Evolutionary conservation across 352 stramenopile species (phyloP).

Genomic region (Globisporangium rhizosaccharum): DNA sequence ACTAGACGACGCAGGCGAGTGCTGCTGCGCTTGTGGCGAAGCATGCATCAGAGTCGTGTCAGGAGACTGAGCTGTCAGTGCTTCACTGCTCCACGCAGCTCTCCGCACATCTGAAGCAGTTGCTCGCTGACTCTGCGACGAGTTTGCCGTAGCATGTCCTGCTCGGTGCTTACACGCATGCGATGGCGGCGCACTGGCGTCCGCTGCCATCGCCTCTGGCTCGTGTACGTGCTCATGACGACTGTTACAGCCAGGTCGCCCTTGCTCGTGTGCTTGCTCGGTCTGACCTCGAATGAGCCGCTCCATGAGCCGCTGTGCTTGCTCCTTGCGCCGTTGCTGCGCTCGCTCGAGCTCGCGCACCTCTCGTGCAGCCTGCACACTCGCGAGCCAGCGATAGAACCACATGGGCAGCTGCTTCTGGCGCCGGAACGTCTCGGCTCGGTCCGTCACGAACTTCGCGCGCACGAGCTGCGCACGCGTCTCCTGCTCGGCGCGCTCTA

Average conservation of each 20-base stretch:
- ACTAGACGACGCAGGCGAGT: neutral
- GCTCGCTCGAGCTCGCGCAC: slow-evolving; percentile 16
- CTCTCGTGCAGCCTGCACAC: slow-evolving; percentile 23
- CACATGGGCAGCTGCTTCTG: slow-evolving; percentile 27
- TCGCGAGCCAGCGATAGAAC: slow-evolving; percentile 49
- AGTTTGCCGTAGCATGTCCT: too few species aligned
- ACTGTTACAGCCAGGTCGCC: too few species aligned
- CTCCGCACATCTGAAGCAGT: too few species aligned
- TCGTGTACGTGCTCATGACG: neutral
- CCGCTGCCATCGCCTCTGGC: neutral
- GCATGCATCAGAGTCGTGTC: too few species aligned
- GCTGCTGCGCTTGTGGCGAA: too few species aligned
- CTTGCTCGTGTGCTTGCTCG: neutral
- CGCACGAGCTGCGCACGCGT: slow-evolving; percentile 13
- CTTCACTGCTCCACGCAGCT: too few species aligned
- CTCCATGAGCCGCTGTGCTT: slow-evolving; percentile 36
- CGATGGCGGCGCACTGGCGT: neutral
- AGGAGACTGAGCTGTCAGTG: too few species aligned
- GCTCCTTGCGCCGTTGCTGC: slow-evolving; percentile 23
- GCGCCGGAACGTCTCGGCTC: slow-evolving; percentile 31
- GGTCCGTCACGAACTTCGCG: slow-evolving; percentile 12
- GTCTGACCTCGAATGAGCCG: slow-evolving; percentile 22
- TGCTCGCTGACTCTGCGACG: too few species aligned
- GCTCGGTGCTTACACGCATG: too few species aligned
- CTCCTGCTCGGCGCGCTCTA: slow-evolving; percentile 11